Base-by-base conservation (phyloP, 1,284 basidiomycete species). In the Schizopora paradoxa region DNA sequence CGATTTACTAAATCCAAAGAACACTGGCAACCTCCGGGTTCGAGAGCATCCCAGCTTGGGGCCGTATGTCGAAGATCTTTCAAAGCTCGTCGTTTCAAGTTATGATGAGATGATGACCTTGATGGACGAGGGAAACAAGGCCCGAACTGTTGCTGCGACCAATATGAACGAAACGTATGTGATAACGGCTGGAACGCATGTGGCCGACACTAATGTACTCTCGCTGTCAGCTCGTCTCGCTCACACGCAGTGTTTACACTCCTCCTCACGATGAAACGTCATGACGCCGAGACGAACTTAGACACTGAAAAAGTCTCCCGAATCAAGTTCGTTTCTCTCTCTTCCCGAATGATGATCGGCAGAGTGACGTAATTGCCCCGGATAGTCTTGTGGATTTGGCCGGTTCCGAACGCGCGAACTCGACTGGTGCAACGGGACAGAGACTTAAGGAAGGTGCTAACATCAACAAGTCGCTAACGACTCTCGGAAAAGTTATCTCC, bases 121-220 rank as follows among this genome's bases (percentile, higher is more conserved):
- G 60, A 98, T 98, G 94, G 95, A 99, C 68, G 95, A 99, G 65
- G 95, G 95, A 34, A 99, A 98, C 67, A 98, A 99, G 71, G 91
- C 91, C 35, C 76, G 95, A 37, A 98, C 95, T 19, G 94, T 99
- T 7, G 96, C 96, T 7, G 95, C 96, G 16, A 99, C 96, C 18
- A 91, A 96, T 66, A 99, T 99, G 96, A 99, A 99, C 67, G 96
- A 99, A 69, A 98, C 96, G 69, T 87, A 59, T 55, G 81, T 69
- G 22, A 27, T 23, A 21, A n/a, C n/a, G n/a, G n/a, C n/a, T n/a
- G n/a, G n/a, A n/a, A n/a, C n/a, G n/a, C n/a, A n/a, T n/a, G n/a
- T n/a, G n/a, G n/a, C n/a, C n/a, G n/a, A n/a, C n/a, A n/a, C n/a
- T n/a, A n/a, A n/a, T n/a, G n/a, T n/a, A 35, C 18, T 14, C 13